These are phyloP conservation scores for Suhomyces terraborum DNA, from an alignment of 1,139 yeast species.

Conservation along the genomic window DNA sequence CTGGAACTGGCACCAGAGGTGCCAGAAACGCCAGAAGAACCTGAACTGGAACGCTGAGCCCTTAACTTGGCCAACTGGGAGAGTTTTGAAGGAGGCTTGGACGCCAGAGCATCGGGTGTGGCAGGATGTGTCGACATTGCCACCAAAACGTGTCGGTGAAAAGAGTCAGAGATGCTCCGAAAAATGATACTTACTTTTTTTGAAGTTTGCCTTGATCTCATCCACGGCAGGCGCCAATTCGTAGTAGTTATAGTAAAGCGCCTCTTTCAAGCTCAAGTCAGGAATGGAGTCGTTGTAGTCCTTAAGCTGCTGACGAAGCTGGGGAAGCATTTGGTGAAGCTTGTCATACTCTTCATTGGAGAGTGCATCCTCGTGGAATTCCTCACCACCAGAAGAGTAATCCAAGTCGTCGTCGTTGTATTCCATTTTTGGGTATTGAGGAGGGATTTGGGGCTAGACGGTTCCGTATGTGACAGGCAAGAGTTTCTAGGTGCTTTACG, in stretches of 20 bases:
- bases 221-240: conserved; percentile 55
- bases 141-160: not conserved
- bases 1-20: no score
- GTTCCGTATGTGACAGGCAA: no score
- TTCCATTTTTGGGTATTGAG: conserved; percentile 15
- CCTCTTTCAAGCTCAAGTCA: conserved; percentile 57
- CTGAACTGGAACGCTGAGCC: no score
- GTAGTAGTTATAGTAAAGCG: conserved; percentile 62
- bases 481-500: no score
- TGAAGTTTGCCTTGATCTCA: conserved; percentile 50
- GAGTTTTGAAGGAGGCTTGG: conserved; percentile 17
- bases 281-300: conserved; percentile 48
- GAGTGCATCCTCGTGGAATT: conserved; percentile 45
- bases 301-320: conserved; percentile 35
- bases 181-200: conserved; percentile 44
- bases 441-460: not conserved
- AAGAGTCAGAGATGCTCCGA: conserved; percentile 7
- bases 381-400: conserved; percentile 42
- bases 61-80: conserved; percentile 20
- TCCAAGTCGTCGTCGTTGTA: conserved; percentile 46
- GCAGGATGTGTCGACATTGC: not conserved
- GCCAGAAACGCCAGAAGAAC: no score
- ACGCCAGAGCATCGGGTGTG: not conserved
- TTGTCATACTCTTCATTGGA: conserved; percentile 53
- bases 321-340: conserved; percentile 45